These are phyloP conservation scores for Diaporthe amygdali DNA, from an alignment of 2,329 filamentous ascomycete species.

Conservation along the genomic window DNA sequence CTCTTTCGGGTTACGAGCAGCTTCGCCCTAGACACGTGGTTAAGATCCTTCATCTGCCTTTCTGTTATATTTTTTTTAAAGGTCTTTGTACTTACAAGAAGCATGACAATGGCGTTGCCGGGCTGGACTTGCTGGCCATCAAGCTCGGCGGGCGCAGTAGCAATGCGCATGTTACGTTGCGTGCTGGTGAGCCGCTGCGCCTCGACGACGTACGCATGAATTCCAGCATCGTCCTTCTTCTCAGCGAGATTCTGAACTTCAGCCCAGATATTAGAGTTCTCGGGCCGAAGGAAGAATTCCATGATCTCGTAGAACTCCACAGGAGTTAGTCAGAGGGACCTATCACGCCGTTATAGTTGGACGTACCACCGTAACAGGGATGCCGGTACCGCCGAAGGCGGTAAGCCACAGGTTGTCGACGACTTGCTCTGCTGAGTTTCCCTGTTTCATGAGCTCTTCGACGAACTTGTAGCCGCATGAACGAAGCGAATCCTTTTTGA, in stretches of 20 bases:
- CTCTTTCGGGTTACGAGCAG: constrained; percentile 43
- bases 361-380: constrained; percentile 44
- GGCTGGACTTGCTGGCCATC: constrained; percentile 45
- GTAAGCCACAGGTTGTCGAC: constrained; percentile 44
- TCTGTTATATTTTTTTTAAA: rapidly evolving
- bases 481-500: constrained; percentile 43
- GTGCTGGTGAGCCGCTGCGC: constrained; percentile 46
- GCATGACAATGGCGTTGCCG: constrained; percentile 45
- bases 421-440: constrained; percentile 26
- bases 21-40: constrained; percentile 37
- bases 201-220: constrained; percentile 45
- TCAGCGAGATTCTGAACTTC: constrained; percentile 46
- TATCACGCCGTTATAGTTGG: rapidly evolving
- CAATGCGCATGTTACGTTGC: constrained; percentile 43
- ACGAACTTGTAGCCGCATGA: constrained; percentile 45
- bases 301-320: background rate
- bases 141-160: constrained; percentile 33
- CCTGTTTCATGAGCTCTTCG: constrained; percentile 40
- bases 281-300: background rate
- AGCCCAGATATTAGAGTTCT: constrained; percentile 38
- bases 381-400: constrained; percentile 46
- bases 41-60: rapidly evolving
- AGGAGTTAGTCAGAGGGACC: background rate
- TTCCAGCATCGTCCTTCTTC: constrained; percentile 36
- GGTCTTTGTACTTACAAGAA: constrained; percentile 39